Base-by-base conservation (phyloP, 2,329 filamentous ascomycete genomes). In the Calonectria multiphialidica region DNA sequence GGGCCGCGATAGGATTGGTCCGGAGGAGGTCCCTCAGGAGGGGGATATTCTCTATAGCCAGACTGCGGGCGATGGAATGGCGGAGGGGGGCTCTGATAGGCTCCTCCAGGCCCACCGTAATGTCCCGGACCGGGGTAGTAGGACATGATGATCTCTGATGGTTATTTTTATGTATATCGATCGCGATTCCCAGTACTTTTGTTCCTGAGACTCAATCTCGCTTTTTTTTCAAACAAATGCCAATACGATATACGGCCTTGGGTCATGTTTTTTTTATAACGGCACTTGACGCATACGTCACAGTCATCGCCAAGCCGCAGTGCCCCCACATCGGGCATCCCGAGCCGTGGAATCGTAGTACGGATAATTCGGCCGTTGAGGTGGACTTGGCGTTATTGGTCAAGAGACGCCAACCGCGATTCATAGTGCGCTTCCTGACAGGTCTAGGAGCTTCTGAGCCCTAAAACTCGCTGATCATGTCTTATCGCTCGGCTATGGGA, bases 111-210 rank as follows among this genome's bases (percentile, higher is more conserved):
- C 71, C 53, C 33, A 71, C 84, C 83, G 75, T 85, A 77, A 53
- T 84, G 79, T 74, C 85, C 82, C 75, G 84, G 84, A 68, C 84
- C 84, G 37, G 84, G 84, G 78, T 83, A 85, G 74, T 82, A 82
- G 42, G 83, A 84, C 83, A 85, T 85, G 74, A 59, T 65, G 30
- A 37, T 33, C 12, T 45, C 23, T 16, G 18, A 45, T 2, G 9
- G 23, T 18, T 1, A 44, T 16, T 6, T 10, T 21, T 50, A 30
- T n/a, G 9, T 47, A n/a, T 23, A 23, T 35, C 21, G 3, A 23
- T 35, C 21, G 3, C 33, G 7, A 53, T 30, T 30, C 8, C 18
- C 16, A 28, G 37, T 13, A 12, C 40, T 9, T 40, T 3, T 45
- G 37, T 18, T 13, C 44, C 44, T 33, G 28, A 12, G 18, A 13